Evolutionary conservation across 345 rosid genomes (phyloP).

Genomic region (Cardamine occulta): DNA sequence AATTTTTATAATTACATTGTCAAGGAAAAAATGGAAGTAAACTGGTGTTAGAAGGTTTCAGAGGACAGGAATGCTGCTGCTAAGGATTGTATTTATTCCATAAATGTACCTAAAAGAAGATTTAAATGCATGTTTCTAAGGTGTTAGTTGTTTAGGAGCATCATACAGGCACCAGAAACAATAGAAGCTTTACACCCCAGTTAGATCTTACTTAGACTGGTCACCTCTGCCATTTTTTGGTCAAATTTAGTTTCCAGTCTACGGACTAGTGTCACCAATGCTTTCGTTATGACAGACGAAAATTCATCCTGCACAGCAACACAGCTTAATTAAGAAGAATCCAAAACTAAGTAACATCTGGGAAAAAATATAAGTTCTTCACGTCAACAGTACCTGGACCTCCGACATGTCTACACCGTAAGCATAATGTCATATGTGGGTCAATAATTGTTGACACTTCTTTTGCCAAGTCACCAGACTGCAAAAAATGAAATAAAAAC

Average conservation of each 20-base stretch:
- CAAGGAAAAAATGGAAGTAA: slow-evolving; percentile 44
- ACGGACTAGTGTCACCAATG: slow-evolving; percentile 82
- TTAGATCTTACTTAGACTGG: slow-evolving; percentile 70
- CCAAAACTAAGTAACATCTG: slow-evolving; percentile 10
- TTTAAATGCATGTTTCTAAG: slow-evolving; percentile 7
- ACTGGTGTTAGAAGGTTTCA: slow-evolving; percentile 44
- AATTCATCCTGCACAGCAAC: slow-evolving; percentile 76
- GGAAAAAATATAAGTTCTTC: slow-evolving; percentile 17
- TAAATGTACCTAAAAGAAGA: slow-evolving; percentile 55
- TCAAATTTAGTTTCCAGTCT: slow-evolving; percentile 97
- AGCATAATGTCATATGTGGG: slow-evolving; percentile 69
- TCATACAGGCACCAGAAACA: background rate
- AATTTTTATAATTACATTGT: slow-evolving; percentile 39
- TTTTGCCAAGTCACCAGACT: slow-evolving; percentile 92
- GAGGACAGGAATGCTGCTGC: slow-evolving; percentile 44
- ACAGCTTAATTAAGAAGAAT: no score
- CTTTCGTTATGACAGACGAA: slow-evolving; percentile 83
- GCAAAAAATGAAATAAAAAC: slow-evolving; percentile 31
- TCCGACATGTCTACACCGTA: slow-evolving; percentile 81
- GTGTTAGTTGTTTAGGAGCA: background rate
- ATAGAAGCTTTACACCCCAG: slow-evolving; percentile 4
- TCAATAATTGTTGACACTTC: slow-evolving; percentile 85
- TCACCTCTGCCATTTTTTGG: slow-evolving; percentile 86
- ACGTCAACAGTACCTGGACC: slow-evolving; percentile 63
- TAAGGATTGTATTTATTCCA: slow-evolving; percentile 38